Base-by-base conservation (phyloP, 2,329 filamentous ascomycete genomes). In the Capronia americana region DNA sequence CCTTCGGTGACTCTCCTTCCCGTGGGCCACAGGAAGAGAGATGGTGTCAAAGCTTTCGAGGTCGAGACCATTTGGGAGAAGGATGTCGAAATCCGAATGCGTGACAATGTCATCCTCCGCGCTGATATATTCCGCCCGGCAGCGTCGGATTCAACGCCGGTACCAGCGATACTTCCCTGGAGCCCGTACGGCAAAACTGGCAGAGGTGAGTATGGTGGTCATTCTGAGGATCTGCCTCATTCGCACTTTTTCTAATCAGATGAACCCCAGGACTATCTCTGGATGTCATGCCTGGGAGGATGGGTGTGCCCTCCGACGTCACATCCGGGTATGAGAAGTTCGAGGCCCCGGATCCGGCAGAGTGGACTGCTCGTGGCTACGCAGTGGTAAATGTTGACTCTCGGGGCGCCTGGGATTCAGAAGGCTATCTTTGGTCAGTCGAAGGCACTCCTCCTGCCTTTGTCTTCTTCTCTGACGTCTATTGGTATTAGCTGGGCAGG, bases 371-470 rank as follows among this genome's bases (percentile, higher is more conserved):
- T 1, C 54, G 71, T 17, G 74, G 74, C 4, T 77, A 75, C 56
- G 75, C 75, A 2, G 67, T 77, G 32, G 63, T 75, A 32, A 74
- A 75, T 57, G 63, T 74, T n/a, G 75, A 77, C 57, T 66, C 73
- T 0, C 60, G 75, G 6, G 75, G 75, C 1, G 57, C 66, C 3
- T 69, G 65, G 7, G 63, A 74, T 23, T 75, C 73, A 1, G 74
- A 75, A 48, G 74, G 75, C 1, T 51, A 73, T 51, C 74, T 81
- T 20, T 70, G 67, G 48, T 53, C 6, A 32, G 55, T 38, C 14
- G 3, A 34, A 17, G 20, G 48, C 14, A 14, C 4, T 10, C 4
- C 24, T 23, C 24, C 4, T 32, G 24, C 3, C 12, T 32, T n/a
- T 57, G 12, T 23, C 17, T 32, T 12, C 54, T 3, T 14, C 30